Conservation (phyloP, 2,329 filamentous ascomycete genomes). For the Leptographium lundbergii region DNA sequence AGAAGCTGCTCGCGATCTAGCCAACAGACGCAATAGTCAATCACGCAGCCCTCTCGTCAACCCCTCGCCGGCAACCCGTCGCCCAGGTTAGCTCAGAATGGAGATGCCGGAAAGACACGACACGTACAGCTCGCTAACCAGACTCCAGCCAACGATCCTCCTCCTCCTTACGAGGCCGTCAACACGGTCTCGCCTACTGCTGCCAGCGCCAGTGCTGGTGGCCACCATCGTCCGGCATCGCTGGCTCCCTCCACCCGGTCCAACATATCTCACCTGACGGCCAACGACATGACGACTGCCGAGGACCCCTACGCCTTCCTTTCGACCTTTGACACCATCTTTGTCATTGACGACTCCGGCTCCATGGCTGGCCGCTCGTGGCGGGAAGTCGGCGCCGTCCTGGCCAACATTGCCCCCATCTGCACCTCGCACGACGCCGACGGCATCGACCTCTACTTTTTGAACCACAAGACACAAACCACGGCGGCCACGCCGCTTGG, state of each 20-base stretch:
- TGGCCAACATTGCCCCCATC: slow-evolving; percentile 66
- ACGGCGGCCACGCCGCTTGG: slow-evolving; percentile 19
- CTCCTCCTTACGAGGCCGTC: slow-evolving; percentile 19
- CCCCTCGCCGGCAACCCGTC: slow-evolving; percentile 10
- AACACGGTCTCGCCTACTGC: not conserved
- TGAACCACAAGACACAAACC: slow-evolving; percentile 48
- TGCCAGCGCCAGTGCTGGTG: not conserved
- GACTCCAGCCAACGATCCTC: slow-evolving; percentile 18
- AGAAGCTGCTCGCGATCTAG: not conserved
- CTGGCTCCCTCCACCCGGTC: slow-evolving; percentile 15
- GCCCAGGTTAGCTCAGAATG: slow-evolving; percentile 10
- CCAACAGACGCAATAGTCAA: not conserved
- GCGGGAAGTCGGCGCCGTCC: slow-evolving; percentile 58
- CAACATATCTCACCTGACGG: slow-evolving; percentile 3
- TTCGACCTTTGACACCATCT: slow-evolving; percentile 68
- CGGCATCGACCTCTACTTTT: slow-evolving; percentile 83
- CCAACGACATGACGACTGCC: slow-evolving; percentile 22
- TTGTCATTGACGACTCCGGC: slow-evolving; percentile 84
- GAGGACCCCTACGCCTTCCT: slow-evolving; percentile 71
- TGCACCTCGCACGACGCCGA: slow-evolving; percentile 69
- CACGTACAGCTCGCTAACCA: not conserved
- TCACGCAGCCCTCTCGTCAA: slow-evolving; percentile 11
- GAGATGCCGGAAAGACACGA: not conserved
- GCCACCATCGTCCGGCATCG: slow-evolving; percentile 7
- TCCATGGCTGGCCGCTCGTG: slow-evolving; percentile 73